These are phyloP conservation scores for Dendryphion nanum DNA, from an alignment of 2,329 filamentous ascomycete species.

Conservation along the genomic window DNA sequence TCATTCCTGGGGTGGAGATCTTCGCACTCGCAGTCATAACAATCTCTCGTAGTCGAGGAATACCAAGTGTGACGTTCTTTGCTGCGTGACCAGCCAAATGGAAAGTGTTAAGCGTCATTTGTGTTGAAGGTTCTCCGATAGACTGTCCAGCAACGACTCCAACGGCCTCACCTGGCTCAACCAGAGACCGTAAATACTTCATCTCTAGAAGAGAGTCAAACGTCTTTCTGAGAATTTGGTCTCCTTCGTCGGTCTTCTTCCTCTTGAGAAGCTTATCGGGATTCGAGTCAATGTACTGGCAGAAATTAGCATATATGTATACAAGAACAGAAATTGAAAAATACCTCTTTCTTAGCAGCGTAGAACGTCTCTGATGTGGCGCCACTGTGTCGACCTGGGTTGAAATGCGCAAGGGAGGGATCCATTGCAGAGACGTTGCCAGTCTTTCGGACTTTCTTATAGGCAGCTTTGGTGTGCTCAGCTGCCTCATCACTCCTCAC, in stretches of 20 bases:
- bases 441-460: conserved; percentile 78
- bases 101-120: conserved; percentile 99
- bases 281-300: conserved; percentile 76
- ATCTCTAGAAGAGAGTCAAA: conserved; percentile 84
- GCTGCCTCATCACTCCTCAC: conserved; percentile 66
- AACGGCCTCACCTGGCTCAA: conserved; percentile 94
- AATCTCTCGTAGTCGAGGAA: conserved; percentile 93
- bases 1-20: conserved; percentile 91
- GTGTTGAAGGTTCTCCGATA: conserved; percentile 93
- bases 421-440: conserved; percentile 67
- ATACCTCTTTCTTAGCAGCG: conserved; percentile 61
- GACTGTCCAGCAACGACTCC: conserved; percentile 97
- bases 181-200: conserved; percentile 88
- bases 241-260: conserved; percentile 55
- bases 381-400: conserved; percentile 75
- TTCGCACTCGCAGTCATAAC: conserved; percentile 92
- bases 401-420: conserved; percentile 69
- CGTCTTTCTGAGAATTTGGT: conserved; percentile 57
- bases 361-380: conserved; percentile 89
- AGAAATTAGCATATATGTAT: conserved; percentile 11
- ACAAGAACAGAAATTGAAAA: background rate
- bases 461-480: conserved; percentile 62
- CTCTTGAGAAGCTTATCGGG: conserved; percentile 58
- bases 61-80: conserved; percentile 98
- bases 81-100: conserved; percentile 97